Base-by-base conservation (phyloP, 805 yeast species). In the Teunomyces pallodes region DNA sequence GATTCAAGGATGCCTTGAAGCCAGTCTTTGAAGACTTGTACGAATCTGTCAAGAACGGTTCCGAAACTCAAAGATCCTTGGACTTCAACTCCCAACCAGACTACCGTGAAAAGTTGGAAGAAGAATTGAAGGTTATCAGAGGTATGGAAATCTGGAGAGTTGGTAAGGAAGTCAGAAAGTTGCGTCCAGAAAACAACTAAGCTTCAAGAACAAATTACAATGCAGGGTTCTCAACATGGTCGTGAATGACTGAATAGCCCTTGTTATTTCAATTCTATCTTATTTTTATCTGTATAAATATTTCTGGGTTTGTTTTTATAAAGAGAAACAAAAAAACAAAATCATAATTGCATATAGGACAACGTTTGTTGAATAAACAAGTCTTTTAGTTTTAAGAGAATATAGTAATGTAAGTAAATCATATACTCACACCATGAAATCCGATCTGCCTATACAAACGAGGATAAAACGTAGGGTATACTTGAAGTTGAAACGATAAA, bases 101-200 rank as follows among this genome's bases (percentile, higher is more conserved):
- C 80, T 94, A 94, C 94, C 85, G 99, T 77, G 96, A 84, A 65
- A 90, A 83, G 80, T 84, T 92, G 72, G 97, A 91, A 81, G 79
- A 77, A 71, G 99, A 94, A 82, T 83, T 94, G 72, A 82, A 86
- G 76, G 81, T 80, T 69, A 92, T 94, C 82, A 90, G 98, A 83
- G 81, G 81, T 70, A 90, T 94, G 87, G 99, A 94, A 83, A 94
- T 94, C 92, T 94, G 99, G 99, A 87, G 75, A 70, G 99, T 94
- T 63, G 99, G 99, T 71, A 92, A 92, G 82, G 98, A 94, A 82
- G 99, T 94, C 61, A 92, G 99, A 86, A 94, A 94, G 80, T 86
- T 94, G 75, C 91, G 99, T 80, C 99, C 99, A 67, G 99, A 94
- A 82, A 92, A 94, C 94, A 83, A 86, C 74, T 91, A 87, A 78